Base-by-base conservation (phyloP, 1,139 yeast species). In the Saccharomyces hybrid region DNA sequence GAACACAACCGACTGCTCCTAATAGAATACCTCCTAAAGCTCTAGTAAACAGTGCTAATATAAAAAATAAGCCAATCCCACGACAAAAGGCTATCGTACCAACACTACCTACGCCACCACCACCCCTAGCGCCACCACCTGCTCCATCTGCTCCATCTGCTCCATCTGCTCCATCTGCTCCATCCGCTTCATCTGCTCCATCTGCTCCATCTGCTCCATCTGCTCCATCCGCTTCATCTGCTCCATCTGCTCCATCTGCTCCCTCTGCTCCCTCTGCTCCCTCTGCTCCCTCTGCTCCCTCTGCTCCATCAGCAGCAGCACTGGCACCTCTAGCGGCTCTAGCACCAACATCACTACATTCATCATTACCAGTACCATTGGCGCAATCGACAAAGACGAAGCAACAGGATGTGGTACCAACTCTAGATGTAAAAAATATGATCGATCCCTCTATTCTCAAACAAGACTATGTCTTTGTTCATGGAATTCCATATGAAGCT, bases 381-480 rank as follows among this genome's bases (percentile, higher is more conserved):
- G 19, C 48, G 16, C 26, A n/a, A 41, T 11, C 28, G 8, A 38
- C 13, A 5, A 3, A 38, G 44, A 9, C 44, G 6, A 11, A 47
- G 19, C 27, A 25, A 9, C 19, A 34, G 25, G 19, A 32, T 26
- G 28, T 28, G 28, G n/a, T 23, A 48, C 28, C 34, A 41, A 25
- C 31, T 25, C 7, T 46, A 41, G 28, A 44, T 38, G 44, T 46
- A 19, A 42, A 52, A 16, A 38, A 16, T 8, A 3, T 3, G 11
- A 38, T 16, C 5, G 44, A 38, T 8, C 25, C 11, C 13, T 14
- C 23, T 13, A 56, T 61, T 9, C 26, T 66, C 16, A 67, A 68
- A 48, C 69, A 66, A 54, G 69, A 65, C 48, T 60, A 56, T 46
- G 62, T 66, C 9, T 59, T 60, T 50, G 55, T 67, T 19, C 55